These are phyloP conservation scores for Psilocybe sp. DNA, from an alignment of 768 basidiomycete genomes.

Conservation along the genomic window DNA sequence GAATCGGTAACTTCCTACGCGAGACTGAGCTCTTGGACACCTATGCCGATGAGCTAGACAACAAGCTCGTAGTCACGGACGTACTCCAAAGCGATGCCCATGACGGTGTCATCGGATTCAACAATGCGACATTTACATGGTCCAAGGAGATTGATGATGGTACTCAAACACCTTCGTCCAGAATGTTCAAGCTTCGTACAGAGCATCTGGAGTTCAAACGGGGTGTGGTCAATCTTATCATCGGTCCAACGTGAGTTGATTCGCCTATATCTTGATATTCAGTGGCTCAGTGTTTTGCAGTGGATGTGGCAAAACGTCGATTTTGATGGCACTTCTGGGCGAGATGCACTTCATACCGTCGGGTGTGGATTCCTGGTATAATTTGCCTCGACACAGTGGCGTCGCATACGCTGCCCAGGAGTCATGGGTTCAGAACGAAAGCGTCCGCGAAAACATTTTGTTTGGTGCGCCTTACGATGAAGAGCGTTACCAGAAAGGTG, in stretches of 20 bases:
- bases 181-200: slow-evolving; percentile 50
- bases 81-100: not conserved
- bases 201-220: slow-evolving; percentile 55
- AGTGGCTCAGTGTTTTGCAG: slow-evolving; percentile 4
- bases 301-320: slow-evolving; percentile 60
- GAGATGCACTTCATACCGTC: slow-evolving; percentile 63
- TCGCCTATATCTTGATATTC: not conserved
- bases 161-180: slow-evolving; percentile 37
- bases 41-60: slow-evolving; percentile 7
- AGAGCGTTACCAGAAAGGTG: slow-evolving; percentile 63
- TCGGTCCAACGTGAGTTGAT: slow-evolving; percentile 46
- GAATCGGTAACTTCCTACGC: slow-evolving; percentile 42
- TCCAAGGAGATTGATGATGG: slow-evolving; percentile 29
- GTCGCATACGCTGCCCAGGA: slow-evolving; percentile 80
- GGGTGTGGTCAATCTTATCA: slow-evolving; percentile 52
- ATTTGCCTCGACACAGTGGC: slow-evolving; percentile 61
- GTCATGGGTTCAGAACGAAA: slow-evolving; percentile 80
- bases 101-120: slow-evolving; percentile 42
- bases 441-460: slow-evolving; percentile 73
- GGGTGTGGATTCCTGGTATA: slow-evolving; percentile 55
- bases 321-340: slow-evolving; percentile 63
- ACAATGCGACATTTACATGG: slow-evolving; percentile 57
- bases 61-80: not conserved
- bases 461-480: slow-evolving; percentile 77
- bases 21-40: slow-evolving; percentile 50